These are phyloP conservation scores for Buxus sempervirens DNA, from an alignment of 164 flowering plant species.

Conservation along the genomic window DNA sequence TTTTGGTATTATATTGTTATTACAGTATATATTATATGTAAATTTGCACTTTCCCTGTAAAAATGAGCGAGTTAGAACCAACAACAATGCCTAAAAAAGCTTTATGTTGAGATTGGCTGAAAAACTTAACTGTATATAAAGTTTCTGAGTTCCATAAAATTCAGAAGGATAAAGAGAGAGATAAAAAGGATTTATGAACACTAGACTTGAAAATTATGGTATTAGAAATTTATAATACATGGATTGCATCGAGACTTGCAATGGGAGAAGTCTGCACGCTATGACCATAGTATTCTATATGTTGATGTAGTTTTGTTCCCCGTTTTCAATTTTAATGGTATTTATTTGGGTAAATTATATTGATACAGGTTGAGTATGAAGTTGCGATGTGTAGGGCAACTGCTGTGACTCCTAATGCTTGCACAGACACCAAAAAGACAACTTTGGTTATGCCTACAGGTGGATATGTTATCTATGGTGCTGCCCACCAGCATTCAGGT, in stretches of 20 bases:
- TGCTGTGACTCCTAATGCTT: conserved; percentile 24
- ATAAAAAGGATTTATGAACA: too few relatives aligned
- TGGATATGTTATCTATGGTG: conserved; percentile 74
- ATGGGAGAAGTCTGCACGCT: neutral
- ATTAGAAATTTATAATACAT: neutral
- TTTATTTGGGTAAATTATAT: neutral
- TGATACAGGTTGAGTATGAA: conserved; percentile 66
- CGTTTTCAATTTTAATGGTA: neutral
- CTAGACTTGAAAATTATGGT: too few relatives aligned
- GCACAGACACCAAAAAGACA: conserved; percentile 40
- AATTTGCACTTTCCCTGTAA: neutral
- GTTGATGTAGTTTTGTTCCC: neutral
- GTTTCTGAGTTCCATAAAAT: too few relatives aligned
- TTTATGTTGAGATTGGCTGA: neutral
- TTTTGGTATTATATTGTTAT: neutral
- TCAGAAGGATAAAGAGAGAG: too few relatives aligned
- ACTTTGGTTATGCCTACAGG: conserved; percentile 45
- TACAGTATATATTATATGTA: too few relatives aligned
- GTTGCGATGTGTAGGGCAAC: conserved; percentile 41
- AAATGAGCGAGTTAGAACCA: neutral
- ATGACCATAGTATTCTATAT: neutral
- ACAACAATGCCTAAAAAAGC: neutral
- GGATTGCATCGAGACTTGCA: neutral
- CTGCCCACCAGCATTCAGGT: conserved; percentile 78
- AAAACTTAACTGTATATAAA: too few relatives aligned